These are phyloP conservation scores for Arabis alpina DNA, from an alignment of 345 rosid genomes.

Conservation along the genomic window DNA sequence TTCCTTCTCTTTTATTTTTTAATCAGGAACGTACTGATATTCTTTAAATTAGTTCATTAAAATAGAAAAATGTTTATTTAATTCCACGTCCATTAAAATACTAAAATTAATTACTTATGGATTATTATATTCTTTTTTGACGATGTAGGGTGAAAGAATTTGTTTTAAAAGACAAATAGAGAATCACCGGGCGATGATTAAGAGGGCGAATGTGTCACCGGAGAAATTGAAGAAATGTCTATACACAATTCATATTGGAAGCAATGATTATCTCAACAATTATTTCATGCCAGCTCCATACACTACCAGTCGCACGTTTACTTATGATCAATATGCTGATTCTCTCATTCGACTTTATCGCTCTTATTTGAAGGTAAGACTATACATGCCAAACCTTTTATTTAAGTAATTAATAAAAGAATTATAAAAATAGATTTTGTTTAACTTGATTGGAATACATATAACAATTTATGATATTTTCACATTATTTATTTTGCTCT, in stretches of 20 bases:
- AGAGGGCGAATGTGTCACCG: conserved; percentile 28
- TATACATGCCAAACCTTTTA: not conserved
- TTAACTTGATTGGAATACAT: too few relatives aligned
- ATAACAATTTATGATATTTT: too few relatives aligned
- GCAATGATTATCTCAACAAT: conserved; percentile 58
- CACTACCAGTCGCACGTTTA: not conserved
- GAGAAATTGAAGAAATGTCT: conserved; percentile 48
- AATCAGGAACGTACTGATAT: not conserved
- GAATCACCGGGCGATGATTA: conserved; percentile 45
- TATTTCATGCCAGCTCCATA: conserved; percentile 51
- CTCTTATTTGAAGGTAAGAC: conserved; percentile 31
- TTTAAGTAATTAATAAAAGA: too few relatives aligned
- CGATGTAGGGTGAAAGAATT: conserved; percentile 50
- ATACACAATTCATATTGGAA: conserved; percentile 55
- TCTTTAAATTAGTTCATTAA: too few relatives aligned
- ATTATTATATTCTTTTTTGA: not conserved
- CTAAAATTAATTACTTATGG: not conserved
- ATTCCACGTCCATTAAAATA: not conserved
- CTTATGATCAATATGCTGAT: conserved; percentile 37
- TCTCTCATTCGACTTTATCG: conserved; percentile 32
- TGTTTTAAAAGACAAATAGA: conserved; percentile 45
- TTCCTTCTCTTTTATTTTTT: not conserved
- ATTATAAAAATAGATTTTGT: too few relatives aligned
- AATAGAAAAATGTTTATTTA: not conserved
- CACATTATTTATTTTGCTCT: too few relatives aligned